Percentiles rank a stretch among this genome's conserved stretches.
These are phyloP conservation scores for Neurospora tetrasperma DNA, from an alignment of 495 filamentous ascomycete genomes.

Conservation along the genomic window DNA sequence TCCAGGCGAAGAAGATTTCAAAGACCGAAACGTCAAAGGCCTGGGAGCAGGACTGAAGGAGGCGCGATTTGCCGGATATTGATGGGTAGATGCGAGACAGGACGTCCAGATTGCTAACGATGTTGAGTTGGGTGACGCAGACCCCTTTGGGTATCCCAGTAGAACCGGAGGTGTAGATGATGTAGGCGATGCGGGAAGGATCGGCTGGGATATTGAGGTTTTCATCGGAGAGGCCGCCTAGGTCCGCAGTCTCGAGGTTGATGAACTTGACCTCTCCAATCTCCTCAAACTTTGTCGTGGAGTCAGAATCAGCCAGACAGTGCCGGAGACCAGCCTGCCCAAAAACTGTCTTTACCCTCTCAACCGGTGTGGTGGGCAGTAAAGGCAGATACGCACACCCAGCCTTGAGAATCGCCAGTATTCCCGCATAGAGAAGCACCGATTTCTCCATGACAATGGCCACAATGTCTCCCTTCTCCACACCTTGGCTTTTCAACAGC, in stretches of 20 bases:
- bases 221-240: constrained; percentile 11
- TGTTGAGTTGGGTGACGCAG: constrained; percentile 54
- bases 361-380: constrained; percentile 48
- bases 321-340: constrained; percentile 36
- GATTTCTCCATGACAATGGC: constrained; percentile 65
- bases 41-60: constrained; percentile 65
- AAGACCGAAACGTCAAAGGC: constrained; percentile 73
- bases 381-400: constrained; percentile 69
- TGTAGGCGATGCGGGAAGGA: constrained; percentile 38
- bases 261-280: constrained; percentile 22
- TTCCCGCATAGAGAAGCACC: constrained; percentile 52
- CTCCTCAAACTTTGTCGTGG: constrained; percentile 9
- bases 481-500: constrained; percentile 37
- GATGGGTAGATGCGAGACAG: constrained; percentile 51
- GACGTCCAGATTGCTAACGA: constrained; percentile 55
- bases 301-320: constrained; percentile 33
- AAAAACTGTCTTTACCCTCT: constrained; percentile 46
- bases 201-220: constrained; percentile 27
- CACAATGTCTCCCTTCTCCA: constrained; percentile 43
- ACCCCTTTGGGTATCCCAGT: constrained; percentile 63
- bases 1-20: constrained; percentile 73
- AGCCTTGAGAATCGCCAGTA: constrained; percentile 60
- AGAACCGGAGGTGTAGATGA: constrained; percentile 57
- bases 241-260: constrained; percentile 21
- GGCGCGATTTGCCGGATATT: constrained; percentile 26